A percentile compares a stretch with the other conserved stretches of the same genome.
Evolutionary conservation across 805 yeast genomes (phyloP).

Genomic region (Candida dendrica): DNA sequence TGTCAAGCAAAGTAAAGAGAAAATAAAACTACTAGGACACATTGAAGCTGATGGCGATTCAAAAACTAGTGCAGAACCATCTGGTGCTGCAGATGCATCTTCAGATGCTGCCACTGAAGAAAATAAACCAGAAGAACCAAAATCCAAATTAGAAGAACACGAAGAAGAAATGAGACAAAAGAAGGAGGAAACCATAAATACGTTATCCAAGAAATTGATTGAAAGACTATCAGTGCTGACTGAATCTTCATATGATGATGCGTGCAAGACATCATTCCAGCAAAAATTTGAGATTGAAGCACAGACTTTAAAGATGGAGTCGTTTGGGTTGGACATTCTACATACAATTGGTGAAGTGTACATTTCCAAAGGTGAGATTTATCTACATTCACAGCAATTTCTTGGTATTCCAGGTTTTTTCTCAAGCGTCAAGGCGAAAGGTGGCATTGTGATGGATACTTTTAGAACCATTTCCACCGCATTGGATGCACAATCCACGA

Average conservation of each 20-base stretch:
- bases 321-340: constrained; percentile 76
- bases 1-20: constrained; percentile 1
- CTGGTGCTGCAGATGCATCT: no score
- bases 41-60: neutral
- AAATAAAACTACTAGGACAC: constrained; percentile 2
- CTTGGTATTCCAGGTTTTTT: constrained; percentile 68
- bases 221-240: constrained; percentile 48
- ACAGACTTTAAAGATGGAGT: constrained; percentile 71
- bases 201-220: constrained; percentile 50
- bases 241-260: constrained; percentile 57
- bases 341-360: constrained; percentile 71
- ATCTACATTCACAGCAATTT: constrained; percentile 55
- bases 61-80: constrained; percentile 14
- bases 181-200: constrained; percentile 57
- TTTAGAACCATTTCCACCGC: constrained; percentile 67
- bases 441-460: constrained; percentile 67
- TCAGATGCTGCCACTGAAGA: constrained; percentile 18
- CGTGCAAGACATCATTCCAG: constrained; percentile 55
- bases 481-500: constrained; percentile 69
- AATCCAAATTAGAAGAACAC: constrained; percentile 46
- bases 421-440: constrained; percentile 65
- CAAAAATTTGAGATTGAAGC: constrained; percentile 73
- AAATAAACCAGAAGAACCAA: constrained; percentile 37
- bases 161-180: constrained; percentile 73
- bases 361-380: constrained; percentile 55